Evolutionary conservation across 2,329 filamentous ascomycete species (phyloP), one percentile per base, ranked within the genome.

Genomic region (Setomelanomma holmii): DNA sequence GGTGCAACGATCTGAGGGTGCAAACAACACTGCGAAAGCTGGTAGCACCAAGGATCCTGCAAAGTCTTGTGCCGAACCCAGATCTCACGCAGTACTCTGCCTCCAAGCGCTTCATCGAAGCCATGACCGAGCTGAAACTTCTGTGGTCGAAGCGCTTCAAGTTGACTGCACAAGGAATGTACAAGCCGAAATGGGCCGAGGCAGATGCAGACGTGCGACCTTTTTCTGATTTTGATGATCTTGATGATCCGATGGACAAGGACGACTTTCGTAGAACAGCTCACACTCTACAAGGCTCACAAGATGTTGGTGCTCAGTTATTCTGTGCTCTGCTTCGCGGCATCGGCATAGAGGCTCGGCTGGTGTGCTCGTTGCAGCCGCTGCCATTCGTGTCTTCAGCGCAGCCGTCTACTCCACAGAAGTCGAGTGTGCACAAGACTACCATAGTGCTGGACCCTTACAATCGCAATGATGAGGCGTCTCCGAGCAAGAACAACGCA

Each of bases 301-400:
- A 93, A 58, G 95, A 99, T 72, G 82, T 96, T 8, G 95, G 93
- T 0, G 90, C 91, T 1, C 93, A 98, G 71, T 74, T 99, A 0
- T 96, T 96, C 66, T 98, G 95, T 72, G 89, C 93, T 2, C 75
- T 98, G 24, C 80, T 99, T 4, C 87, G 95, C 16, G 85, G 86
- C n/a, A 86, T 84, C n/a, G 92, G 91, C 2, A 86, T 98, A 5
- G 86, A 91, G 57, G 82, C 90, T 4, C 84, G 95, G 11, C 80
- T 99, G 4, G 89, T 98, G 0, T 97, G 92, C 73, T 99, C 95
- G 4, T 78, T 99, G 3, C 95, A 99, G 61, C 86, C 88, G 1
- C 79, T 99, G 0, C 82, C 89, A 0, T 93, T 93, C 61, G 79
- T 81, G 2, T 82, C 72, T 24, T 63, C 66, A 35, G 69, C 66